Percentiles rank a stretch among this genome's conserved stretches.
phyloP scores from a whole-genome alignment of 352 stramenopile species.

The Phytophthora constricta region DNA sequence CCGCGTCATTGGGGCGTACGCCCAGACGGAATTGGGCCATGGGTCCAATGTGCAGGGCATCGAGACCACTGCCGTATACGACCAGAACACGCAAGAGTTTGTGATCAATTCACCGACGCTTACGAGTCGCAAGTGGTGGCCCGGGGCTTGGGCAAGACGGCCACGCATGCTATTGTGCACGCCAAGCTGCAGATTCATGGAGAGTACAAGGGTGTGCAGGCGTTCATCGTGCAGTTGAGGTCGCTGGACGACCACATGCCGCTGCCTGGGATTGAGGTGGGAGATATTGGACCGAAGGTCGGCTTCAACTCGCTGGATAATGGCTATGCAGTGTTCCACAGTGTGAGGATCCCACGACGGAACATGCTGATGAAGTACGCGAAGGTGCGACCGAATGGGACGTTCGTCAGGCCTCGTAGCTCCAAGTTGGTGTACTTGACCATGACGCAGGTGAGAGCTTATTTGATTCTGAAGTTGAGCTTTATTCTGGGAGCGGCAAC shows the following conservation, averaged over 20 bases:
- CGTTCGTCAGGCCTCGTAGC: constrained; percentile 58
- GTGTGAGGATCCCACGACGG: constrained; percentile 22
- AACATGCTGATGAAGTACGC: constrained; percentile 37
- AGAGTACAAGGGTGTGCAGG: constrained; percentile 22
- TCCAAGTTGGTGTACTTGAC: constrained; percentile 72
- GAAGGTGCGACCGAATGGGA: constrained; percentile 58
- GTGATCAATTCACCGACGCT: constrained; percentile 94
- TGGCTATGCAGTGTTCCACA: constrained; percentile 31
- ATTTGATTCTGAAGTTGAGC: constrained; percentile 34
- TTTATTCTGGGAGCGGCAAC: constrained; percentile 34
- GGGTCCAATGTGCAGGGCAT: constrained; percentile 34
- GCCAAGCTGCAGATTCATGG: constrained; percentile 28
- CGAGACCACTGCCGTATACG: constrained; percentile 43
- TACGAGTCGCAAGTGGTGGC: constrained; percentile 96
- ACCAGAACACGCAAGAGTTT: constrained; percentile 89
- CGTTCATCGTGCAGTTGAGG: constrained; percentile 32
- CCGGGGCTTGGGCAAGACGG: constrained; percentile 41
- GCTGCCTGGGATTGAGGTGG: constrained; percentile 24
- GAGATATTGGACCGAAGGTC: constrained; percentile 34
- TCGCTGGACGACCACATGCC: constrained; percentile 22
- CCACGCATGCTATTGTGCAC: constrained; percentile 32
- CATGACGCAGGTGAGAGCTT: constrained; percentile 53
- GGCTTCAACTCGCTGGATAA: constrained; percentile 38
- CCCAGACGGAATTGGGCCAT: constrained; percentile 33
- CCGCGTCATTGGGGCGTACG: constrained; percentile 30